Evolutionary conservation across 2,329 filamentous ascomycete species (phyloP).

Genomic region (Geosmithia morbida): DNA sequence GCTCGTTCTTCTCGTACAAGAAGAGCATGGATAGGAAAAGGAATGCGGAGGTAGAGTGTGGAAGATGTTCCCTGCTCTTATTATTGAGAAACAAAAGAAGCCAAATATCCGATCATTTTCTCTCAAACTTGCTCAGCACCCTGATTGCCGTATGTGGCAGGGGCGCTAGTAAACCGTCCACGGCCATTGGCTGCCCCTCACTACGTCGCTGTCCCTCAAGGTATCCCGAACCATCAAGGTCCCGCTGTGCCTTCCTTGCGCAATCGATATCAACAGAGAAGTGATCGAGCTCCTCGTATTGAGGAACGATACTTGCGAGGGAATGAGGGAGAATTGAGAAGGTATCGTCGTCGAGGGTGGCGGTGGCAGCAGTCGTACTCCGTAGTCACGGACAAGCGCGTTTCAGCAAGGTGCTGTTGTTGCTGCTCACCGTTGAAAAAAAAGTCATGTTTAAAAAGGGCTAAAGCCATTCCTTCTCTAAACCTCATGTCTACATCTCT

Average conservation of each 20-base stretch:
- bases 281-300: no score
- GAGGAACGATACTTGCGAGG: background rate
- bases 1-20: no score
- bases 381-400: no score
- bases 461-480: no score
- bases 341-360: background rate
- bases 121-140: conserved; percentile 19
- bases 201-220: background rate
- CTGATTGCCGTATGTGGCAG: conserved; percentile 11
- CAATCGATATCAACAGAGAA: no score
- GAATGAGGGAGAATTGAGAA: conserved; percentile 1
- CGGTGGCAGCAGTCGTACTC: no score
- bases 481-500: no score
- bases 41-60: no score
- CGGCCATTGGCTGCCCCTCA: conserved; percentile 14
- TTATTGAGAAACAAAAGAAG: background rate
- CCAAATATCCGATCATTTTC: conserved; percentile 10
- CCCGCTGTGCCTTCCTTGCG: no score
- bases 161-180: conserved; percentile 4
- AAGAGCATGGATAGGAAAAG: no score
- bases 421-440: background rate
- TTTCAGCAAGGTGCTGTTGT: background rate
- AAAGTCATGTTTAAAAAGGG: no score
- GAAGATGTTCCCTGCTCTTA: background rate
- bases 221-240: conserved; percentile 2